phyloP scores from a whole-genome alignment of 495 filamentous ascomycete genomes.

The Aspergillus conjunctus region DNA sequence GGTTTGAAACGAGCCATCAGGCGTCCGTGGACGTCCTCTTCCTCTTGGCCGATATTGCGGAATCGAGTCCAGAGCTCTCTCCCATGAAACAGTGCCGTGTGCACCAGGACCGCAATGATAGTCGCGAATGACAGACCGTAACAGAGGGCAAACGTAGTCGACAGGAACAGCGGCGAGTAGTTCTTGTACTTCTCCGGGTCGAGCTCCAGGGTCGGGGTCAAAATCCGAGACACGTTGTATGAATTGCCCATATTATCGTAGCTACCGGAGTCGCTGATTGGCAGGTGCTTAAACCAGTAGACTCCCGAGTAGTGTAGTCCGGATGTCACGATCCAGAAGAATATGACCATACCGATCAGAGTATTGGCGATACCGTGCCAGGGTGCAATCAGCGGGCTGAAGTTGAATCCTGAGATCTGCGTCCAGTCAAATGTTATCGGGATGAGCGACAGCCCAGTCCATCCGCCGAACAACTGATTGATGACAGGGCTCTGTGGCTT shows the following conservation, averaged over 20 bases:
- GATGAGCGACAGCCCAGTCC: conserved; percentile 59
- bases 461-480: conserved; percentile 64
- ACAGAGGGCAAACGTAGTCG: conserved; percentile 58
- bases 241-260: conserved; percentile 58
- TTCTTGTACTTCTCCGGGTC: conserved; percentile 53
- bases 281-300: conserved; percentile 56
- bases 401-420: conserved; percentile 64
- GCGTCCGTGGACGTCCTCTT: conserved; percentile 66
- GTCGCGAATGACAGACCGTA: conserved; percentile 65
- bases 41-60: conserved; percentile 52
- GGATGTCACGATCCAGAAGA: conserved; percentile 54
- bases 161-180: conserved; percentile 65
- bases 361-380: conserved; percentile 66
- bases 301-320: conserved; percentile 55
- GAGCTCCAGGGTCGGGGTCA: conserved; percentile 57
- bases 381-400: conserved; percentile 67
- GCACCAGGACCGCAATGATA: conserved; percentile 56
- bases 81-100: conserved; percentile 58
- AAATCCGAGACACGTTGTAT: conserved; percentile 57
- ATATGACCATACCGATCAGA: conserved; percentile 55
- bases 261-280: conserved; percentile 55
- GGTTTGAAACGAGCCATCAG: conserved; percentile 62
- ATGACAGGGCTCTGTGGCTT: conserved; percentile 51
- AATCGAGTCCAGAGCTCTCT: conserved; percentile 55
- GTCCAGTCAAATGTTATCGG: conserved; percentile 73